phyloP scores from a whole-genome alignment of 768 basidiomycete species.

The Leccinellum rugosiceps region DNA sequence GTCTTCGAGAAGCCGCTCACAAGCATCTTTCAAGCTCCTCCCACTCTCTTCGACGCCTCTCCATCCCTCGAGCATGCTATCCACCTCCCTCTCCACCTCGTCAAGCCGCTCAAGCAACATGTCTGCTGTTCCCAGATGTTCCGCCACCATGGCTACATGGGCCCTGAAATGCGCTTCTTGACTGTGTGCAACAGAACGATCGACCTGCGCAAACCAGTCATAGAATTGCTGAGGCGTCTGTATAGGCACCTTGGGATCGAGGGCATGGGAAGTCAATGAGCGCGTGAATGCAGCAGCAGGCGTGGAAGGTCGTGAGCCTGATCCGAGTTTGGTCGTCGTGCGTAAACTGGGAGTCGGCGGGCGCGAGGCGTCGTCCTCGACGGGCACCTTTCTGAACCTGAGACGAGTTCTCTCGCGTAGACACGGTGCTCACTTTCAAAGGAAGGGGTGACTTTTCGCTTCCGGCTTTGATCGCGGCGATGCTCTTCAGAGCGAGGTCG shows the following conservation, averaged over 20 bases:
- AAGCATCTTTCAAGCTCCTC: constrained; percentile 84
- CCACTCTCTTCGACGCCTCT: constrained; percentile 90
- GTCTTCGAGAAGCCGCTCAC: constrained; percentile 86
- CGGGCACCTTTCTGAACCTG: constrained; percentile 41
- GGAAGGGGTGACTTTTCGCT: constrained; percentile 64
- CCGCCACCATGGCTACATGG: constrained; percentile 73
- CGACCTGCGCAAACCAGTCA: constrained; percentile 92
- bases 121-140: constrained; percentile 78
- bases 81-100: constrained; percentile 70
- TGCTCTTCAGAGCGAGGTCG: constrained; percentile 65
- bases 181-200: constrained; percentile 85
- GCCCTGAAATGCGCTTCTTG: constrained; percentile 92
- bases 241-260: constrained; percentile 76
- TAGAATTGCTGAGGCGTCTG: constrained; percentile 94
- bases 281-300: constrained; percentile 22
- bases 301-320: constrained; percentile 47
- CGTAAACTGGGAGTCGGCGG: constrained; percentile 37
- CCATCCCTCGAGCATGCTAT: constrained; percentile 82
- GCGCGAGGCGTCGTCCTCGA: constrained; percentile 35
- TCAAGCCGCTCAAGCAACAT: constrained; percentile 66
- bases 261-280: constrained; percentile 41
- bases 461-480: constrained; percentile 58
- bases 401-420: constrained; percentile 14
- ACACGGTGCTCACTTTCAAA: constrained; percentile 54
- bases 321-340: constrained; percentile 36